Conservation (phyloP, 202 grass and related monocot genomes). For the Carex arenaria region DNA sequence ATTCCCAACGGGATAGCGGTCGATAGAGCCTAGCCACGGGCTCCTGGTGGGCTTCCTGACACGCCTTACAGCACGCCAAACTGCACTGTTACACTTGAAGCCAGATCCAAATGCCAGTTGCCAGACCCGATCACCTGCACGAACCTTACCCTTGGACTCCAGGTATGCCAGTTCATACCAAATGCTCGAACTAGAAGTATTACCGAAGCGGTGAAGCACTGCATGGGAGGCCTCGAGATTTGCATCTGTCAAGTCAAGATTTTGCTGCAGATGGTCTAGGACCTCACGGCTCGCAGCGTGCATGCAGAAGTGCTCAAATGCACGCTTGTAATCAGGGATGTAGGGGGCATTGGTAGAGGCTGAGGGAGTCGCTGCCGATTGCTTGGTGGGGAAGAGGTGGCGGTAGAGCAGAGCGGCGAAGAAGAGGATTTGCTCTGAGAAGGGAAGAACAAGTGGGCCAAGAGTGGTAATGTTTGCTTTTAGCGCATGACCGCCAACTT, state of each 20-base stretch:
- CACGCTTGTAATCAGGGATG: constrained; percentile 98
- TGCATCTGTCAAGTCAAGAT: constrained; percentile 60
- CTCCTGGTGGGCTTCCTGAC: constrained; percentile 57
- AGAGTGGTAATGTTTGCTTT: constrained; percentile 99
- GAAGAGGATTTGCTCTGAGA: constrained; percentile 96
- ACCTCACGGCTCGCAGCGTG: constrained; percentile 90
- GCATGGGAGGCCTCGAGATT: constrained; percentile 86
- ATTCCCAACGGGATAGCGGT: constrained; percentile 58
- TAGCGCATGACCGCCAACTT: constrained; percentile 89
- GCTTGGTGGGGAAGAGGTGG: constrained; percentile 71
- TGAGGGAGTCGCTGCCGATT: constrained; percentile 11
- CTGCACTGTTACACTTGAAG: constrained; percentile 99
- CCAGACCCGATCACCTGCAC: constrained; percentile 89
- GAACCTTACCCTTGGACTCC: constrained; percentile 82
- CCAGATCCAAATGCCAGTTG: constrained; percentile 97
- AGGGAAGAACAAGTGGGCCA: constrained; percentile 81
- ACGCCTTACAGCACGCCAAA: constrained; percentile 75
- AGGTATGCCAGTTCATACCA: constrained; percentile 99
- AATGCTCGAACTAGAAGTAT: constrained; percentile 95
- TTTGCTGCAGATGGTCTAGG: constrained; percentile 84
- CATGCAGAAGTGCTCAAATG: constrained; percentile 99
- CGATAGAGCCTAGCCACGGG: constrained; percentile 77
- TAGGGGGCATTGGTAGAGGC: constrained; percentile 51
- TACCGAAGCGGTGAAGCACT: constrained; percentile 88
- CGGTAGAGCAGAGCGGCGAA: constrained; percentile 88